These are phyloP conservation scores for Trifolium pratense DNA, from an alignment of 306 rosid species.

Conservation along the genomic window DNA sequence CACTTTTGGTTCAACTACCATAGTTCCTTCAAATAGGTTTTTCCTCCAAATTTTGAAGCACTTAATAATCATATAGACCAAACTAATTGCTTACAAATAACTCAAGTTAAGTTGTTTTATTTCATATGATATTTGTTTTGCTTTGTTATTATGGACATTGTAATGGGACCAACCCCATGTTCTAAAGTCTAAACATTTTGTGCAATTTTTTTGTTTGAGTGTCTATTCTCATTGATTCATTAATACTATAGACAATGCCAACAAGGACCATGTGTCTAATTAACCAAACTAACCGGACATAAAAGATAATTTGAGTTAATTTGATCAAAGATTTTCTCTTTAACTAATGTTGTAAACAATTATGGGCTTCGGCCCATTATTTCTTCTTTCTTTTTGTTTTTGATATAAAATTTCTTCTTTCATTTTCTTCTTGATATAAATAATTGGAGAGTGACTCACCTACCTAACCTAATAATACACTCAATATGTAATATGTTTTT, in stretches of 20 bases:
- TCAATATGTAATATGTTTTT: no score
- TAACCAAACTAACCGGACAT: slow-evolving; percentile 38
- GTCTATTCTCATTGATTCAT: slow-evolving; percentile 31
- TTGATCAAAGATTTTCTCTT: background rate
- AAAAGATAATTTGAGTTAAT: slow-evolving; percentile 1
- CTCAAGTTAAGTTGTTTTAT: slow-evolving; percentile 33
- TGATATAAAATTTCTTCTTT: no score
- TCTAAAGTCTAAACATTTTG: slow-evolving; percentile 30
- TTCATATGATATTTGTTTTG: slow-evolving; percentile 3
- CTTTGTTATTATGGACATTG: slow-evolving; percentile 31
- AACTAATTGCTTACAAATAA: slow-evolving; percentile 44
- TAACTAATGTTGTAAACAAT: no score
- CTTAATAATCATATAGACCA: background rate
- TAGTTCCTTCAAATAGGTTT: slow-evolving; percentile 29
- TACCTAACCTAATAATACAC: no score
- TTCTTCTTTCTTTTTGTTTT: no score
- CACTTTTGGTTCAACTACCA: slow-evolving; percentile 45
- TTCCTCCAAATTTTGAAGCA: slow-evolving; percentile 26
- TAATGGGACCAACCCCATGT: slow-evolving; percentile 49
- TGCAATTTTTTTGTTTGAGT: slow-evolving; percentile 25
- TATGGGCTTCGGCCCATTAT: no score
- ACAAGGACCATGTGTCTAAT: slow-evolving; percentile 38
- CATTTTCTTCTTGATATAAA: no score
- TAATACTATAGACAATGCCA: slow-evolving; percentile 45
- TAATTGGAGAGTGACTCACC: no score